Conservation (phyloP, 1,284 basidiomycete genomes). For the Earliella scabrosa region DNA sequence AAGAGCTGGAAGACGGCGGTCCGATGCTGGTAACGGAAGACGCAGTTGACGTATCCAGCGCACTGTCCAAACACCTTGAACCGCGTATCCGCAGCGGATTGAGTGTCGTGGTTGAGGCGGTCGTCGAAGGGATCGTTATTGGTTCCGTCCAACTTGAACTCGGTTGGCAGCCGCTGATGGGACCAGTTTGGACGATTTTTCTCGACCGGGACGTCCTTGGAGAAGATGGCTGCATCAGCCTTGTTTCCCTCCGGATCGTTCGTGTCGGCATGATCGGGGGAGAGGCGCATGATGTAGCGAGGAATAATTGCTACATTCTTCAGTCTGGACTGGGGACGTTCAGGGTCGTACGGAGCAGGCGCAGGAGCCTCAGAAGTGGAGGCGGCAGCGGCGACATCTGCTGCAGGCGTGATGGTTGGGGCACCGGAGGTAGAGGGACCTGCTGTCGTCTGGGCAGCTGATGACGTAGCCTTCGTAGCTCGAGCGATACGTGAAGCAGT, state of each 20-base stretch:
- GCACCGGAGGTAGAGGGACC: too few species aligned
- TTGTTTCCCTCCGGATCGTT: background rate
- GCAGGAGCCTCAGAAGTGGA: background rate
- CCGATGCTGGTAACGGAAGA: conserved; percentile 10
- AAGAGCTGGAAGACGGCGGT: conserved; percentile 9
- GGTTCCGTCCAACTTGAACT: background rate
- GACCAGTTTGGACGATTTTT: background rate
- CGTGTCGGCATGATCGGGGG: background rate
- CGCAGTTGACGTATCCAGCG: background rate
- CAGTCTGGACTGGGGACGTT: too few species aligned
- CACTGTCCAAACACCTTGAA: background rate
- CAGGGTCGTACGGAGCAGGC: background rate
- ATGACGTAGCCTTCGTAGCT: too few species aligned
- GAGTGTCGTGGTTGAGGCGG: background rate
- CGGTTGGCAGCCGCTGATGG: background rate
- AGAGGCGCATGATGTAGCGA: background rate
- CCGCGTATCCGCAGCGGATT: too few species aligned
- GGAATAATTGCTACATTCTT: too few species aligned
- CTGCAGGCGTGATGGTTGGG: too few species aligned
- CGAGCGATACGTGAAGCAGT: too few species aligned
- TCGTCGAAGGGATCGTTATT: conserved; percentile 3
- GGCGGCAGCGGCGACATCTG: too few species aligned
- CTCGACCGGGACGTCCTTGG: background rate
- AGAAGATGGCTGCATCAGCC: background rate
- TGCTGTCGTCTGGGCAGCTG: too few species aligned